A percentile compares a stretch with the other conserved stretches of the same genome.
These are phyloP conservation scores for Plasmopara muralis DNA, from an alignment of 352 stramenopile species.

Conservation along the genomic window DNA sequence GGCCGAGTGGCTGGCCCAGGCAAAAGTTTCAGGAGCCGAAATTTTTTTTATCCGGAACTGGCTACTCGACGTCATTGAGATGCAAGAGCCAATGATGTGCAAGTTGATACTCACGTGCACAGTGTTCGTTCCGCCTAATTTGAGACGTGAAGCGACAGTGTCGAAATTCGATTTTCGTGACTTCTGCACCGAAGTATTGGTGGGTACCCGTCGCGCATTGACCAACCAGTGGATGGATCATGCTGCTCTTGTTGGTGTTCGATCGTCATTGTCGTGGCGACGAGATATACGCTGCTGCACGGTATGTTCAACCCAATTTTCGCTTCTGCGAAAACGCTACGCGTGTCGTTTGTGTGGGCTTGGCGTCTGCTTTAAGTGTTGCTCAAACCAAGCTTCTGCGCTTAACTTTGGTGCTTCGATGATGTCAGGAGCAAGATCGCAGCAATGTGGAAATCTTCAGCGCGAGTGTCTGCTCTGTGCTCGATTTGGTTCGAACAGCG, in stretches of 20 bases:
- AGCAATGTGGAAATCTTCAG: slow-evolving; percentile 12
- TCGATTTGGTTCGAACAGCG: slow-evolving; percentile 40
- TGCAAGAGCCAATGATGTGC: slow-evolving; percentile 45
- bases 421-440: slow-evolving; percentile 7
- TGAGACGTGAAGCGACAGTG: neutral
- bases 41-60: slow-evolving; percentile 61
- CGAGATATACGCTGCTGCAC: slow-evolving; percentile 35
- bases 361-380: slow-evolving; percentile 55
- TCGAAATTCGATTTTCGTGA: slow-evolving; percentile 51
- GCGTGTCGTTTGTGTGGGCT: slow-evolving; percentile 44
- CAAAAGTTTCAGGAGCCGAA: slow-evolving; percentile 24
- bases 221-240: slow-evolving; percentile 51
- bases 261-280: slow-evolving; percentile 22
- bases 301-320: slow-evolving; percentile 55
- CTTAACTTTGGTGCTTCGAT: slow-evolving; percentile 1
- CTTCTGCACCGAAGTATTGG: slow-evolving; percentile 50
- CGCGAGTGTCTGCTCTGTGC: slow-evolving; percentile 54
- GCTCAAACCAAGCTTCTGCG: slow-evolving; percentile 14
- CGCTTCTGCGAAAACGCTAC: slow-evolving; percentile 56
- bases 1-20: slow-evolving; percentile 28
- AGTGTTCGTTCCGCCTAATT: slow-evolving; percentile 34
- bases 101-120: slow-evolving; percentile 64
- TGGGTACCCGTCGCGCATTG: slow-evolving; percentile 44
- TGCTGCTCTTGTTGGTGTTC: slow-evolving; percentile 17
- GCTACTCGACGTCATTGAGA: slow-evolving; percentile 64